Base-by-base conservation (phyloP, 306 rosid species). In the Herpetospermum pedunculosum region DNA sequence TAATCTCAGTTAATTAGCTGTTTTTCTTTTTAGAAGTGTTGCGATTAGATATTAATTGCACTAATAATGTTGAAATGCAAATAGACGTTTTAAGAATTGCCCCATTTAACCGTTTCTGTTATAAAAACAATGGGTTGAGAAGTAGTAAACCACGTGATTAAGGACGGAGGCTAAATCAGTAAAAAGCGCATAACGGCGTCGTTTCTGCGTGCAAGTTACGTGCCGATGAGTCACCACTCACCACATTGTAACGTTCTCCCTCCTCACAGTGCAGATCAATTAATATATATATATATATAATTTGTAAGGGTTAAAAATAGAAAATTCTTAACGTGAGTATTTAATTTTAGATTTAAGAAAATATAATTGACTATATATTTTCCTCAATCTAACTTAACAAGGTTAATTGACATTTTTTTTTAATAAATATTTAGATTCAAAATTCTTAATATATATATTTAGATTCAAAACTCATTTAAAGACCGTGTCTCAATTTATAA, bases 131-230 rank as follows among this genome's bases (percentile, higher is more conserved):
- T 12, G 30, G 71, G 71, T n/a, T 25, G n/a, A 48, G 4, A 19
- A 62, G 28, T 34, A 38, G 29, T 4, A 35, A n/a, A 5, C 32
- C 71, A 64, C 32, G 32, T 10, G 32, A 64, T 38, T 38, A 6
- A 19, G 30, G 32, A 21, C 5, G 30, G 18, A 64, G 72, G 72
- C 32, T 64, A 64, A 38, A 37, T 38, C 11, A 10, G 72, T 64
- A 38, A 64, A 21, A 11, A 64, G 2, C 15, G 29, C 68, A 15
- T 18, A 57, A 75, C 82, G 76, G 74, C 74, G 73, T 19, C 55
- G 43, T 30, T 80, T 79, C 37, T 34, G 52, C 21, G 52, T 72
- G 35, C 80, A 72, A 82, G 83, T 47, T 77, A 73, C 34, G 2
- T 0, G 50, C 50, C 1, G 18, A 47, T 21, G n/a, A 16, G 1